A percentile compares a stretch with the other conserved stretches of the same genome.
phyloP scores from a whole-genome alignment of 768 basidiomycete species.

The Daedaleopsis sinensis region DNA sequence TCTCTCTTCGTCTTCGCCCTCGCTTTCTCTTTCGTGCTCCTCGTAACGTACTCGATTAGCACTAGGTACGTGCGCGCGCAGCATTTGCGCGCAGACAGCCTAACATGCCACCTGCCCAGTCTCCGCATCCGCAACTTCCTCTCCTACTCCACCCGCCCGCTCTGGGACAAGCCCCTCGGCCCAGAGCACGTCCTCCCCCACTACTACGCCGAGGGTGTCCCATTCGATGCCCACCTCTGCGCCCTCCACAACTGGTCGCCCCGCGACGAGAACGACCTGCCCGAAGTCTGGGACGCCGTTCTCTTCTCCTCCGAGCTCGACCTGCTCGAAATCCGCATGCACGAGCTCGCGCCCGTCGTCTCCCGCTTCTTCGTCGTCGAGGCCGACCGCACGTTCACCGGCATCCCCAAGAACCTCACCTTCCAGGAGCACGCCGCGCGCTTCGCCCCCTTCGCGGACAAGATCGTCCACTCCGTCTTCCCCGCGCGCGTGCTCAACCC shows the following conservation, averaged over 20 bases:
- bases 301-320: conserved; percentile 68
- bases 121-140: conserved; percentile 55
- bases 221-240: conserved; percentile 48
- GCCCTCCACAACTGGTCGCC: conserved; percentile 56
- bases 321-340: conserved; percentile 61
- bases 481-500: conserved; percentile 46
- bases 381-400: conserved; percentile 62
- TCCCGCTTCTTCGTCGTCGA: conserved; percentile 65
- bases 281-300: conserved; percentile 55
- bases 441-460: conserved; percentile 53
- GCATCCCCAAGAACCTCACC: conserved; percentile 53
- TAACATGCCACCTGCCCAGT: conserved; percentile 19
- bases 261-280: conserved; percentile 30
- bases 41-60: conserved; percentile 13
- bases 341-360: conserved; percentile 60
- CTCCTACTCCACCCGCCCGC: conserved; percentile 58
- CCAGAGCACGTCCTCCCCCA: conserved; percentile 53
- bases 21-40: conserved; percentile 4
- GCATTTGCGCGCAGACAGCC: conserved; percentile 24
- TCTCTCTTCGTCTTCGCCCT: conserved; percentile 10
- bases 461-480: conserved; percentile 54
- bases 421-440: conserved; percentile 49
- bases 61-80: conserved; percentile 10
- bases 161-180: conserved; percentile 59
- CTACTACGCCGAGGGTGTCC: conserved; percentile 57